Evolutionary conservation across 768 basidiomycete genomes (phyloP).

Genomic region (Amyloporia xantha): DNA sequence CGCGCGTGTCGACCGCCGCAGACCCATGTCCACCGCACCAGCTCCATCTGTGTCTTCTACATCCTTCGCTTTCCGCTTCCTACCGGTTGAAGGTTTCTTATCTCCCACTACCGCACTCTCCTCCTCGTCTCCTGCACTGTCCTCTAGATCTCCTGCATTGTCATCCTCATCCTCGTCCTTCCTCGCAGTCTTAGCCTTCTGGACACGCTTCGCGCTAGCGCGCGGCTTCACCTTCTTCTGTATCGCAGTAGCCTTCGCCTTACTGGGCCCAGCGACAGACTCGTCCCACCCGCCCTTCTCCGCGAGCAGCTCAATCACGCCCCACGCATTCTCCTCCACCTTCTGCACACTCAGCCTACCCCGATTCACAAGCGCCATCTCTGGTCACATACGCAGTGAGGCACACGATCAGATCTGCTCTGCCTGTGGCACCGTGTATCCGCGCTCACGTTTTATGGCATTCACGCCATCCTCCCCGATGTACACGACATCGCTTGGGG

Average conservation of each 20-base stretch:
- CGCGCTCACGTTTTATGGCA: conserved; percentile 53
- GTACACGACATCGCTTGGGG: conserved; percentile 57
- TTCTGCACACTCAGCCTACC: conserved; percentile 87
- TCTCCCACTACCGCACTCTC: background rate
- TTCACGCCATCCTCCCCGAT: conserved; percentile 54
- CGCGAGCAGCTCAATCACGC: conserved; percentile 52
- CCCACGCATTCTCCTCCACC: conserved; percentile 61
- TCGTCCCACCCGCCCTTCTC: conserved; percentile 74
- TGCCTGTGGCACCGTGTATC: background rate
- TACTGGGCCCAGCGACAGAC: conserved; percentile 4
- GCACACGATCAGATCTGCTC: background rate
- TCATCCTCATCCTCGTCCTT: background rate
- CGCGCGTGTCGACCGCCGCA: conserved; percentile 15
- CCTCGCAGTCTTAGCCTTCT: conserved; percentile 3
- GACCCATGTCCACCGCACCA: background rate
- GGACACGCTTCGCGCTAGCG: background rate
- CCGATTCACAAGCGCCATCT: conserved; percentile 72
- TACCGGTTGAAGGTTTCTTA: background rate
- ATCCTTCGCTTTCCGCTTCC: conserved; percentile 13
- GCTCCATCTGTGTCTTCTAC: background rate
- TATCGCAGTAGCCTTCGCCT: conserved; percentile 10
- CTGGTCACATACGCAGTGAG: conserved; percentile 27
- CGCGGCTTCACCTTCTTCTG: background rate
- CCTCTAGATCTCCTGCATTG: background rate
- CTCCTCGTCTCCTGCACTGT: background rate